A percentile compares a stretch with the other conserved stretches of the same genome.
Conservation (phyloP, 2,329 filamentous ascomycete genomes). For the Zymoseptoria ardabiliae region DNA sequence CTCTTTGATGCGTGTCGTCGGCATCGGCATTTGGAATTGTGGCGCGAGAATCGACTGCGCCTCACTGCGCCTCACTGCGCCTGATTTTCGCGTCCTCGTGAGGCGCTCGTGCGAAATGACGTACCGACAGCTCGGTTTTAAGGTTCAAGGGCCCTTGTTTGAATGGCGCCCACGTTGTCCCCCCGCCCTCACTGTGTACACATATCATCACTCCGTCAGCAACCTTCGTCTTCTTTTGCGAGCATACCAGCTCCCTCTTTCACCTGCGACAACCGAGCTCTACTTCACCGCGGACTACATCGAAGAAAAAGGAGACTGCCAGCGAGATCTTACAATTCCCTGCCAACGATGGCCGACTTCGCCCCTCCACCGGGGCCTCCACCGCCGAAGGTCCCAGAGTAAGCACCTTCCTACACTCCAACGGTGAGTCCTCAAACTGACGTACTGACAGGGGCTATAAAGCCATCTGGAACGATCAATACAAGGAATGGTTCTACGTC, state of each 20-base stretch:
- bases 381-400: slow-evolving; percentile 19
- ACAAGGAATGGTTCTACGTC: slow-evolving; percentile 91
- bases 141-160: too few species aligned
- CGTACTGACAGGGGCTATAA: slow-evolving; percentile 57
- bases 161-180: not conserved
- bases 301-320: not conserved
- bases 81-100: too few species aligned
- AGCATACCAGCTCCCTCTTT: not conserved
- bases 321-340: not conserved
- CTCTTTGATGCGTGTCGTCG: too few species aligned
- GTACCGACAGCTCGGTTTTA: too few species aligned
- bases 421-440: not conserved
- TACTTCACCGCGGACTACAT: not conserved
- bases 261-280: not conserved
- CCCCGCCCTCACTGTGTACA: not conserved
- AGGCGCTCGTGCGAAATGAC: too few species aligned
- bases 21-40: too few species aligned
- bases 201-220: not conserved
- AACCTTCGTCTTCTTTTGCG: too few species aligned
- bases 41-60: too few species aligned
- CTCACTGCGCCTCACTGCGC: too few species aligned
- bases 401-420: too few species aligned
- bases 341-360: slow-evolving; percentile 26
- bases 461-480: slow-evolving; percentile 77
- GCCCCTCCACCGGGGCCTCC: slow-evolving; percentile 27